Evolutionary conservation across 495 filamentous ascomycete genomes (phyloP), one percentile per base, ranked within the genome.

Genomic region (Podospora pseudocomata): DNA sequence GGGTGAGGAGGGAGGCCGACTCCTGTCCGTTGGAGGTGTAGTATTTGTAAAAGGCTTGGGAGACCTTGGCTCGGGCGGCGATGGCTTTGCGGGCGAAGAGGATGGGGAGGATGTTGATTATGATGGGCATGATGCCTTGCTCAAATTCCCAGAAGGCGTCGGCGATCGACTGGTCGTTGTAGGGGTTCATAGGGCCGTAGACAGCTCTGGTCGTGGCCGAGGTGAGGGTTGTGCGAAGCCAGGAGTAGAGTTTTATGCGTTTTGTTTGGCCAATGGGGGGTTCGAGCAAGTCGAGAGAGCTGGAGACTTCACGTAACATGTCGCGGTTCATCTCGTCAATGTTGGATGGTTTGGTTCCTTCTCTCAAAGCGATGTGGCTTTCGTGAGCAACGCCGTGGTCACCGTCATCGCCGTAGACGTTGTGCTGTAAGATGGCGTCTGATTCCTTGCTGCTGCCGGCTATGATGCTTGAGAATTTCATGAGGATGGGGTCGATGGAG

Each of bases 101-200:
- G 32, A 72, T 79, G 18, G 83, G 81, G 0, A 79, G 44, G 28
- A 79, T 59, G 13, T 78, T 75, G 20, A 77, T 26, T 0, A 82
- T 62, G 7, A 83, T 67, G 16, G 68, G 67, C 49, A 77, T 76
- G 13, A 86, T 65, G 60, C 80, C 77, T 6, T 64, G 67, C 65
- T 86, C 80, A 63, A 83, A 81, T 9, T 80, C 74, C 83, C 81
- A 84, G 65, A 84, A 86, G 0, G 77, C 80, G 16, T 84, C 75
- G 55, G 69, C 70, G 19, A 84, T 62, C 1, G 64, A 67, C 62
- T 68, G 49, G n/a, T 83, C 74, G 34, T 78, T 73, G 67, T 80
- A 86, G 11, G 84, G 85, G 68, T 86, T 86, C 67, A 76, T 55
- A 1, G 79, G 80, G 0, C 86, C 85, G 68, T 86, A 87, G 0